Conservation (phyloP, 2,329 filamentous ascomycete genomes). For the Pyricularia sp. region DNA sequence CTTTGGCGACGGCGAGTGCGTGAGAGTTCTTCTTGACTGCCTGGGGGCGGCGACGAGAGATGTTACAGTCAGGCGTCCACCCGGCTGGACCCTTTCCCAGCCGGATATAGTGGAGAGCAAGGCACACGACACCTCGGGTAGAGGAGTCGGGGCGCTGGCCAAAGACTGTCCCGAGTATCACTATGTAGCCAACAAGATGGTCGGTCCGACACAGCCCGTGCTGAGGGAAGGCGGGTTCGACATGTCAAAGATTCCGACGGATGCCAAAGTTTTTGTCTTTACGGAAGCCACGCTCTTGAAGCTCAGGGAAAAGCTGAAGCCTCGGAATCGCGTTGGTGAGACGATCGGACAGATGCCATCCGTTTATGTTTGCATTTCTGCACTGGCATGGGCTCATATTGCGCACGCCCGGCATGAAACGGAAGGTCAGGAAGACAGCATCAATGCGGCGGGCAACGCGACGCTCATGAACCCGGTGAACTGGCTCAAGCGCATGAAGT, state of each 20-base stretch:
- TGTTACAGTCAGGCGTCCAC: neutral
- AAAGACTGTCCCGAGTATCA: constrained; percentile 24
- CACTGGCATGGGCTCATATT: constrained; percentile 29
- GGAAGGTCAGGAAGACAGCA: neutral
- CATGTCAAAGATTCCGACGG: constrained; percentile 21
- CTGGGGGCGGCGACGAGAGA: constrained; percentile 25
- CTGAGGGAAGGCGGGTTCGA: constrained; percentile 16
- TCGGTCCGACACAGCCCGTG: constrained; percentile 26
- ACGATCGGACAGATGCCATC: constrained; percentile 16
- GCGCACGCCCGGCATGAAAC: constrained; percentile 20
- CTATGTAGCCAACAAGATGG: constrained; percentile 17
- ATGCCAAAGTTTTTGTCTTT: constrained; percentile 33
- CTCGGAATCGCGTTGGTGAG: neutral
- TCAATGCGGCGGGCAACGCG: constrained; percentile 2
- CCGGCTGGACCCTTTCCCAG: neutral
- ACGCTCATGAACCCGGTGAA: constrained; percentile 30
- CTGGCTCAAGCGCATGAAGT: constrained; percentile 22
- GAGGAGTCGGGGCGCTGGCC: neutral
- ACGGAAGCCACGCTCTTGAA: constrained; percentile 20
- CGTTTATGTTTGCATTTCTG: constrained; percentile 29
- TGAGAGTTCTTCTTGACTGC: constrained; percentile 27
- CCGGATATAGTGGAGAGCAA: neutral
- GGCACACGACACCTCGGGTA: neutral
- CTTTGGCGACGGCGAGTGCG: constrained; percentile 29
- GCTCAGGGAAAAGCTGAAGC: constrained; percentile 16